Evolutionary conservation across 805 yeast species (phyloP), one percentile per base, ranked within the genome.

Genomic region (Blastobotrys mokoenaii): DNA sequence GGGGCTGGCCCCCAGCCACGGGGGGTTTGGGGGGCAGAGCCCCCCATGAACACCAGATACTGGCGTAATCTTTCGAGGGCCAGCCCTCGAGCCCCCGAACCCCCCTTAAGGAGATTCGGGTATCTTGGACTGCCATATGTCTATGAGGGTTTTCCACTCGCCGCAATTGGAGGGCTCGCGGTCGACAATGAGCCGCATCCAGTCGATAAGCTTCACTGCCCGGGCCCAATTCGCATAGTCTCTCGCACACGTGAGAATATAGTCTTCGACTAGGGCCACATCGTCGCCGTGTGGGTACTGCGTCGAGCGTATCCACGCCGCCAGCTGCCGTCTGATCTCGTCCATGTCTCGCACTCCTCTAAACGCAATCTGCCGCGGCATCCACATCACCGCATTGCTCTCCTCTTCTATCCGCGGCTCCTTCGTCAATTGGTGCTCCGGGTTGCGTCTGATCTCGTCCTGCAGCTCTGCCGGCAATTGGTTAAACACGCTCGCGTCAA

Each of bases 391-490:
- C 25, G 22, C 31, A 5, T 14, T 6, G 12, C n/a, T 5, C n/a
- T 30, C 42, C 9, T 39, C 32, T 12, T n/a, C 16, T 11, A 14
- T n/a, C 5, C 11, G 34, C 22, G 42, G 34, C 18, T 39, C 34
- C 34, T 8, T 15, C n/a, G 33, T 10, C 3, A 18, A 12, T 34
- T 34, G 37, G 16, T 34, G 9, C 16, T 3, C n/a, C 38, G 31
- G 27, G 27, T 22, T 22, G 6, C 20, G 25, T 8, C 35, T 38
- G 18, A 88, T 57, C 53, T 88, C 96, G 1, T 62, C 52, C 52
- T 78, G 78, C 3, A 88, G 76, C 18, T 80, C 82, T 1, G 61
- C 53, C 0, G 96, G 96, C 7, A 88, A 62, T 40, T 71, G 74
- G 10, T 72, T 67, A 55, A 85, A 76, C 1, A 83, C 84, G 1